These are phyloP conservation scores for Serendipita sp. DNA, from an alignment of 1,284 basidiomycete species.

Conservation along the genomic window DNA sequence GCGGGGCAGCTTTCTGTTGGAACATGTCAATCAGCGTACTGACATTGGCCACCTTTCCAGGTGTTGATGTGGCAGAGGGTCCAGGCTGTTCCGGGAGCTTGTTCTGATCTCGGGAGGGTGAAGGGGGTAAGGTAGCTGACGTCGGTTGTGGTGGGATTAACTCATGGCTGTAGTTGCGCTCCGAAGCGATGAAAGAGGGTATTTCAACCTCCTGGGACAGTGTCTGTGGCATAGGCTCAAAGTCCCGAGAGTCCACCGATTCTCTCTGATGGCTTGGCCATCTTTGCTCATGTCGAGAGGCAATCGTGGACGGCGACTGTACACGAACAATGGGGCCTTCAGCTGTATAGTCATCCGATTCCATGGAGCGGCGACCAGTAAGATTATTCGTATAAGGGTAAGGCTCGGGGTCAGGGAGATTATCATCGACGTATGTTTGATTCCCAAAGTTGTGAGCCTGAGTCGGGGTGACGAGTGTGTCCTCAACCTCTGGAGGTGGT, in stretches of 20 bases:
- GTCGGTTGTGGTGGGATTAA: slow-evolving; percentile 7
- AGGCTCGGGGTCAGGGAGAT: not conserved
- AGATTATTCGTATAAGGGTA: not conserved
- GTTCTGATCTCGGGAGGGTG: not conserved
- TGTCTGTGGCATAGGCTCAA: slow-evolving; percentile 19
- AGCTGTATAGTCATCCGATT: not conserved
- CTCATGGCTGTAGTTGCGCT: slow-evolving; percentile 10
- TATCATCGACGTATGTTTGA: not conserved
- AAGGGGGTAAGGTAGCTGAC: slow-evolving; percentile 9
- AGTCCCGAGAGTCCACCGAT: slow-evolving; percentile 9
- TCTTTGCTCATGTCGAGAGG: not conserved
- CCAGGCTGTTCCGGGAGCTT: slow-evolving; percentile 12
- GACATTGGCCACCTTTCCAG: slow-evolving; percentile 14
- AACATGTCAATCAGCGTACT: slow-evolving; percentile 71
- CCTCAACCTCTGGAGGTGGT: slow-evolving; percentile 35
- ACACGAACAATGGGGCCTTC: slow-evolving; percentile 5
- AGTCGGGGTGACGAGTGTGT: slow-evolving; percentile 7
- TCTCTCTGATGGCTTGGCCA: not conserved
- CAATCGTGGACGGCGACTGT: not conserved
- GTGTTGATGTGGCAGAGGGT: slow-evolving; percentile 17
- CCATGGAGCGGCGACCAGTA: not conserved
- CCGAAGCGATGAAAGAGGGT: slow-evolving; percentile 32
- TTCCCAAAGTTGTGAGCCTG: not conserved
- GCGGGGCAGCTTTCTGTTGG: slow-evolving; percentile 20
- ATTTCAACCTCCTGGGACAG: slow-evolving; percentile 31